Conservation (phyloP, 768 basidiomycete genomes). For the Fibroporia radiculosa region DNA sequence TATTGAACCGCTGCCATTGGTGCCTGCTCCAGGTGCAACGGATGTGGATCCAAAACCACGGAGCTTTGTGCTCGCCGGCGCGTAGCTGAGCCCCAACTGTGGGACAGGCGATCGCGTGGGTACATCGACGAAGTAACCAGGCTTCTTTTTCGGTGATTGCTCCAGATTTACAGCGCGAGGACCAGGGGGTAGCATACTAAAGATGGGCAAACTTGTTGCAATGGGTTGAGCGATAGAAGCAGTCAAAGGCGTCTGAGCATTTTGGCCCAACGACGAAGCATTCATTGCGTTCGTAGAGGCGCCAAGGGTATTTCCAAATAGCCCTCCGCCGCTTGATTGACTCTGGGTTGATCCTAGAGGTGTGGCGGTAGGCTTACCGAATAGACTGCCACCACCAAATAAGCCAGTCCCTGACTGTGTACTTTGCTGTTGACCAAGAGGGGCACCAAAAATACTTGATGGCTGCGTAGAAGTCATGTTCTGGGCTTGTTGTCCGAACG, state of each 20-base stretch:
- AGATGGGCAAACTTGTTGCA: conserved; percentile 62
- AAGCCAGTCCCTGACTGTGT: conserved; percentile 30
- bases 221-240: conserved; percentile 89
- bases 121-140: conserved; percentile 68
- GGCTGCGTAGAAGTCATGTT: conserved; percentile 23
- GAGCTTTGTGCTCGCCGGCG: conserved; percentile 54
- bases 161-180: conserved; percentile 58
- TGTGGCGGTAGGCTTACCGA: conserved; percentile 45
- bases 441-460: conserved; percentile 41
- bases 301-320: conserved; percentile 27
- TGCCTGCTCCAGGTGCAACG: conserved; percentile 29
- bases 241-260: conserved; percentile 45
- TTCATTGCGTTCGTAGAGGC: conserved; percentile 26
- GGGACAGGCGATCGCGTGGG: conserved; percentile 67
- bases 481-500: conserved; percentile 35
- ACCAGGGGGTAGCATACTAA: conserved; percentile 66
- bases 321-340: conserved; percentile 26
- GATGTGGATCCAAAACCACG: conserved; percentile 58
- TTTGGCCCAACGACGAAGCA: conserved; percentile 30
- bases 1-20: conserved; percentile 37
- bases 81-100: conserved; percentile 56
- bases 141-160: conserved; percentile 64
- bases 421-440: conserved; percentile 35
- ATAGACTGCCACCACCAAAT: conserved; percentile 42
- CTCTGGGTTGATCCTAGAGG: conserved; percentile 37